These are phyloP conservation scores for Phytophthora pisi DNA, from an alignment of 352 stramenopile species.

Conservation along the genomic window DNA sequence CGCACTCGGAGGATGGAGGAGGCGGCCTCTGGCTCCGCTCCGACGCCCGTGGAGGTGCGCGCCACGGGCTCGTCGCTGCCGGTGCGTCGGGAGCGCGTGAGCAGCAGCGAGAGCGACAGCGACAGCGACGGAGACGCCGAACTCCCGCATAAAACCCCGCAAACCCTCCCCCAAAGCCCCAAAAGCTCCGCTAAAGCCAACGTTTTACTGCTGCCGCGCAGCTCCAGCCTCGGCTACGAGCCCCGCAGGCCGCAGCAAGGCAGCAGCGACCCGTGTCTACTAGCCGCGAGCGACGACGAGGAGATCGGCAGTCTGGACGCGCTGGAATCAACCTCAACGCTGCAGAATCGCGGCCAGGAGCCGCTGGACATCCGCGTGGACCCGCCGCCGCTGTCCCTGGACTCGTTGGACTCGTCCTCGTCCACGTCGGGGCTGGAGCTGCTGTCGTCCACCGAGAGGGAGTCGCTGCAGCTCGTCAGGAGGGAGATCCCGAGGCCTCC, in stretches of 20 bases:
- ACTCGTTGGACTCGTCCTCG: slow-evolving; percentile 9
- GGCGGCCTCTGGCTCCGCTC: not conserved
- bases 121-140: slow-evolving; percentile 15
- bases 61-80: slow-evolving; percentile 23
- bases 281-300: slow-evolving; percentile 26
- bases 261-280: slow-evolving; percentile 34
- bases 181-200: slow-evolving; percentile 13
- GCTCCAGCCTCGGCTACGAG: slow-evolving; percentile 22
- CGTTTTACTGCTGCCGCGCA: slow-evolving; percentile 23
- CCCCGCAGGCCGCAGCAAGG: slow-evolving; percentile 9
- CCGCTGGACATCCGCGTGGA: slow-evolving; percentile 13
- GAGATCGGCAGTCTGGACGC: slow-evolving; percentile 32
- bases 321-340: slow-evolving; percentile 18
- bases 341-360: slow-evolving; percentile 9
- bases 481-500: slow-evolving; percentile 24
- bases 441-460: slow-evolving; percentile 17
- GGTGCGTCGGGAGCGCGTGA: slow-evolving; percentile 11
- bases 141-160: not conserved
- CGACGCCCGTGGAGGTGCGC: slow-evolving; percentile 10
- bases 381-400: slow-evolving; percentile 4
- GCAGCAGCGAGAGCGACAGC: slow-evolving; percentile 1
- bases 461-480: slow-evolving; percentile 12
- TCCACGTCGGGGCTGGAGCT: slow-evolving; percentile 20
- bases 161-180: not conserved
- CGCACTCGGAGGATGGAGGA: not conserved